Percentiles rank a stretch among this genome's conserved stretches.
Evolutionary conservation across 805 yeast species (phyloP).

Genomic region (Suhomyces kilbournensis): DNA sequence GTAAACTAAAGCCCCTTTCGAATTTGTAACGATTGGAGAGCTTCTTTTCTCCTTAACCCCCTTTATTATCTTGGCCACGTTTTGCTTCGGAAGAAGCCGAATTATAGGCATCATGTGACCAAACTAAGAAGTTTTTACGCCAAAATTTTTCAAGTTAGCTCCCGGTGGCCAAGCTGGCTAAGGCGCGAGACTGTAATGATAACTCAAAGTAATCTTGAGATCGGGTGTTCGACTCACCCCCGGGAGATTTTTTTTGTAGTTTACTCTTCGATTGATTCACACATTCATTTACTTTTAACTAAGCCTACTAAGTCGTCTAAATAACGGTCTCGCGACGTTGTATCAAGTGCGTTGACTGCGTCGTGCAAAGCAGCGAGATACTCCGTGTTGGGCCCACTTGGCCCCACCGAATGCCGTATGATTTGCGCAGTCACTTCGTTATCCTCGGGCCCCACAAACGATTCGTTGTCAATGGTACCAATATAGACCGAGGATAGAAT

Average conservation of each 20-base stretch:
- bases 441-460: slow-evolving; percentile 82
- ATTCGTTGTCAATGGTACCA: slow-evolving; percentile 76
- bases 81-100: no score
- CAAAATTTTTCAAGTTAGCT: slow-evolving; percentile 12
- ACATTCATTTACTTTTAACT: slow-evolving; percentile 3
- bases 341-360: slow-evolving; percentile 36
- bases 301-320: slow-evolving; percentile 28
- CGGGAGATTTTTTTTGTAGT: slow-evolving; percentile 32
- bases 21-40: no score
- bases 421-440: slow-evolving; percentile 56
- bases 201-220: slow-evolving; percentile 41
- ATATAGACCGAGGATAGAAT: slow-evolving; percentile 70
- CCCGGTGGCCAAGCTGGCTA: slow-evolving; percentile 51
- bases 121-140: background rate
- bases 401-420: slow-evolving; percentile 61
- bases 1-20: no score
- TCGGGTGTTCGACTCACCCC: slow-evolving; percentile 52
- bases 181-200: slow-evolving; percentile 48
- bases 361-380: slow-evolving; percentile 56
- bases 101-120: background rate
- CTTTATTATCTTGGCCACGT: no score
- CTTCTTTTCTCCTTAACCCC: no score
- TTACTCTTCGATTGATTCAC: no score
- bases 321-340: slow-evolving; percentile 26
- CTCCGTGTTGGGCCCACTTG: slow-evolving; percentile 78